These are phyloP conservation scores for Yamadazyma atmosphaerica DNA, from an alignment of 1,139 yeast species.

Conservation along the genomic window DNA sequence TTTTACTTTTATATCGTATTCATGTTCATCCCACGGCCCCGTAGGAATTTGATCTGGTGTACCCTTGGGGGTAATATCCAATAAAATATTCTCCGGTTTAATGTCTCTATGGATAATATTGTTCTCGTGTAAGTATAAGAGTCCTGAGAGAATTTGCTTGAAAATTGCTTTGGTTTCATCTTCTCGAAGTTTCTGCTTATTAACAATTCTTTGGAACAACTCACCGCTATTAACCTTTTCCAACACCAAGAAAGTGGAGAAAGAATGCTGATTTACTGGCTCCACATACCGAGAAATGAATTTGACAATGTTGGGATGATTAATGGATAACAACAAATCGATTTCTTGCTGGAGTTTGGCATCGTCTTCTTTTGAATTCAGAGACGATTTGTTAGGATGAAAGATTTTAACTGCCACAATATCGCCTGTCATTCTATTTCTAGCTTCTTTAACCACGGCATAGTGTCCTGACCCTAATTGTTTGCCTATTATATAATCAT, in stretches of 20 bases:
- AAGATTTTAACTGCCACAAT: conserved; percentile 77
- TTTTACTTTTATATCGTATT: conserved; percentile 63
- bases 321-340: conserved; percentile 60
- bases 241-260: conserved; percentile 64
- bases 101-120: conserved; percentile 88
- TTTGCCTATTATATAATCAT: conserved; percentile 59
- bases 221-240: conserved; percentile 79
- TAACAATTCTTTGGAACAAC: conserved; percentile 66
- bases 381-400: conserved; percentile 55
- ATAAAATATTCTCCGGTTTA: conserved; percentile 83
- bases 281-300: conserved; percentile 69
- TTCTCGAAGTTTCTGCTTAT: conserved; percentile 59
- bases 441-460: conserved; percentile 74
- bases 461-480: conserved; percentile 77
- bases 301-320: conserved; percentile 70
- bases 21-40: conserved; percentile 71
- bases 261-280: conserved; percentile 54
- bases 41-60: conserved; percentile 52
- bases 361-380: conserved; percentile 37
- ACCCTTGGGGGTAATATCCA: conserved; percentile 59
- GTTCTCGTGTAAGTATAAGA: conserved; percentile 61
- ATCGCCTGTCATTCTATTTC: conserved; percentile 55
- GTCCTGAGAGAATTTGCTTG: conserved; percentile 61
- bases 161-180: conserved; percentile 63
- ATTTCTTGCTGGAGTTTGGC: conserved; percentile 67